Evolutionary conservation across 1,284 basidiomycete species (phyloP), one percentile per base, ranked within the genome.

Genomic region (Moesziomyces aphidis): DNA sequence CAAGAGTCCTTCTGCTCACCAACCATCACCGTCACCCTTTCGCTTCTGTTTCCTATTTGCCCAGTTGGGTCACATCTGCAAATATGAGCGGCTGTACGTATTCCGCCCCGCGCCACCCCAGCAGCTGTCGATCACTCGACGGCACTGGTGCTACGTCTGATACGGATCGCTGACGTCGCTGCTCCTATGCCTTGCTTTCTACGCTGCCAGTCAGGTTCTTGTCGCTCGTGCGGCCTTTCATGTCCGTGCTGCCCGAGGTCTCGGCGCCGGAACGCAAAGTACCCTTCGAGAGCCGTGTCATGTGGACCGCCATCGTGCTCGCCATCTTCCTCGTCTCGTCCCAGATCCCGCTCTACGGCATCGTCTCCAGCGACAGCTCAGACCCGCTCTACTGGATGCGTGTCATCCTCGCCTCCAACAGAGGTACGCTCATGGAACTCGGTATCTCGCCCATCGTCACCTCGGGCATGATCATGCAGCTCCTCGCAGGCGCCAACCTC

Each of bases 341-440:
- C 48, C 83, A 84, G 66, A 84, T 84, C 56, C 83, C 83, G 10
- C 73, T 84, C 47, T 84, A 84, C 65, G 83, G 83, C 50, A 84
- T 84, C 72, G 81, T 84, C 74, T 83, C 83, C 17, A 82, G 81
- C 48, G 83, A 84, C 72, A 80, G 78, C 52, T 83, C 81, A 22
- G 96, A 99, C 87, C 96, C 97, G 15, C 90, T 99, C 53, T 98
- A 96, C 89, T 99, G 96, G 96, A 95, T 98, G 91, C 92, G 96
- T 87, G 95, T 95, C 87, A 98, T 99, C 87, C 90, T 98, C 67
- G 96, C 97, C 39, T 97, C 94, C 11, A 99, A 98, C 88, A 90
- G 97, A 75, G 96, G 96, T 78, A 99, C 96, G 1, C 91, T 99
- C 70, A 99, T 98, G 96, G 96, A 99, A 87, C 90, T 99, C 67